Evolutionary conservation across 352 stramenopile species (phyloP).

Genomic region (Phytophthora ohioensis): DNA sequence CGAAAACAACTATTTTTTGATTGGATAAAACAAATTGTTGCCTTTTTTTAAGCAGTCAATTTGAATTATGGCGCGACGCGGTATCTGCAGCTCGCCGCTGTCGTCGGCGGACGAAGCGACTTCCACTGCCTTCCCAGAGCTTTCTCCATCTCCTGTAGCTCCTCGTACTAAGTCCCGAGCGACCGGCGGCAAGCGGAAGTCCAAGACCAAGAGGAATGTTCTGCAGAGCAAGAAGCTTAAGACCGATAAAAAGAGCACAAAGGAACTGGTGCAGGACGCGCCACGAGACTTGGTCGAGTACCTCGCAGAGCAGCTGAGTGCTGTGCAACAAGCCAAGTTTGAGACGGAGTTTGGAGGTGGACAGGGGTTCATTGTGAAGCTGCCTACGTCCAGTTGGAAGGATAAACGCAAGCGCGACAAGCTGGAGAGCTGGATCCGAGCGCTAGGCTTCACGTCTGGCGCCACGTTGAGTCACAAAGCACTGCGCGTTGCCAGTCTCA

Average conservation of each 20-base stretch:
- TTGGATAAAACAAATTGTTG: slow-evolving; percentile 28
- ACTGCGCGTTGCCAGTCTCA: slow-evolving; percentile 64
- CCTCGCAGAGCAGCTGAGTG: slow-evolving; percentile 59
- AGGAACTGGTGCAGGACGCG: slow-evolving; percentile 54
- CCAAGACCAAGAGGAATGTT: slow-evolving; percentile 10
- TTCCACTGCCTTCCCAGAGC: slow-evolving; percentile 16
- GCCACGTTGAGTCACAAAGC: slow-evolving; percentile 43
- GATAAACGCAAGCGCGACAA: slow-evolving; percentile 32
- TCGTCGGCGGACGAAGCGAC: slow-evolving; percentile 58
- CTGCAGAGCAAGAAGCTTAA: slow-evolving; percentile 36
- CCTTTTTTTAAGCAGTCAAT: slow-evolving; percentile 10
- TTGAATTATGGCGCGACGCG: slow-evolving; percentile 37
- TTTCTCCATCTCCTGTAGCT: slow-evolving; percentile 18
- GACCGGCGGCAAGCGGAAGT: slow-evolving; percentile 19
- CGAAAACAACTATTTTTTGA: slow-evolving; percentile 24
- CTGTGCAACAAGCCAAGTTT: slow-evolving; percentile 53
- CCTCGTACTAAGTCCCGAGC: slow-evolving; percentile 16
- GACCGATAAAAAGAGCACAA: slow-evolving; percentile 38
- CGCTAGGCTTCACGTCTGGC: slow-evolving; percentile 63
- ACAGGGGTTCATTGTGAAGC: slow-evolving; percentile 66
- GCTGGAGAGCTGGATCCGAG: slow-evolving; percentile 52
- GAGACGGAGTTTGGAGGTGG: slow-evolving; percentile 60
- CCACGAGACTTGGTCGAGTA: slow-evolving; percentile 65
- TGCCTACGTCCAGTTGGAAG: slow-evolving; percentile 41
- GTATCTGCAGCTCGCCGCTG: slow-evolving; percentile 59